These are phyloP conservation scores for Rhodotorula sp. DNA, from an alignment of 1,284 basidiomycete genomes.

Conservation along the genomic window DNA sequence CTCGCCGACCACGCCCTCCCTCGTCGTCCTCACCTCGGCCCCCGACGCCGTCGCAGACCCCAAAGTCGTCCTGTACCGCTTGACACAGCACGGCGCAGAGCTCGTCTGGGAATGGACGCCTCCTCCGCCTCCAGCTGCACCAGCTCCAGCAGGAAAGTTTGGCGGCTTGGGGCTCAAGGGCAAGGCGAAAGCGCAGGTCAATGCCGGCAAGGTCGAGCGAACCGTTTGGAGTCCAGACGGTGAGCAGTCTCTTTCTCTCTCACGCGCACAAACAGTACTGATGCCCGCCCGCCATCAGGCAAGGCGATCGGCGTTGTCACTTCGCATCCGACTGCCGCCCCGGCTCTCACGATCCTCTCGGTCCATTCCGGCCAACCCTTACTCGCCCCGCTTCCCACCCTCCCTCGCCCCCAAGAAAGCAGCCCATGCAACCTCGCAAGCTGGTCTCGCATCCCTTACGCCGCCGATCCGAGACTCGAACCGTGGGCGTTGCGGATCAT, in stretches of 20 bases:
- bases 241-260: not conserved
- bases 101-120: constrained; percentile 28
- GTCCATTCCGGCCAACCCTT: constrained; percentile 24
- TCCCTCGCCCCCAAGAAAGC: not conserved
- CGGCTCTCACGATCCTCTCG: constrained; percentile 27
- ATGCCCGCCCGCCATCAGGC: not conserved
- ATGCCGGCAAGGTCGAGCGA: constrained; percentile 9
- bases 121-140: constrained; percentile 11
- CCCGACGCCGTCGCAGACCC: not conserved
- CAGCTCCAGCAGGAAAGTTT: constrained; percentile 4
- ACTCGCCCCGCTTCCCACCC: not conserved
- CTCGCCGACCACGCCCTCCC: constrained; percentile 19
- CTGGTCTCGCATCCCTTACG: constrained; percentile 21
- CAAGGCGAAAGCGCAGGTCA: constrained; percentile 24
- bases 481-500: constrained; percentile 20
- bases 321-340: not conserved
- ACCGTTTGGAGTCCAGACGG: constrained; percentile 27
- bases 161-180: constrained; percentile 16
- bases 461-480: not conserved
- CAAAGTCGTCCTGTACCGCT: constrained; percentile 22
- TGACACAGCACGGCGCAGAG: not conserved
- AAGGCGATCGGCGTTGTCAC: constrained; percentile 22
- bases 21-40: constrained; percentile 19
- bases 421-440: constrained; percentile 7
- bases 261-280: not conserved